Base-by-base conservation (phyloP, 1,284 basidiomycete genomes). In the Sparassis latifolia region DNA sequence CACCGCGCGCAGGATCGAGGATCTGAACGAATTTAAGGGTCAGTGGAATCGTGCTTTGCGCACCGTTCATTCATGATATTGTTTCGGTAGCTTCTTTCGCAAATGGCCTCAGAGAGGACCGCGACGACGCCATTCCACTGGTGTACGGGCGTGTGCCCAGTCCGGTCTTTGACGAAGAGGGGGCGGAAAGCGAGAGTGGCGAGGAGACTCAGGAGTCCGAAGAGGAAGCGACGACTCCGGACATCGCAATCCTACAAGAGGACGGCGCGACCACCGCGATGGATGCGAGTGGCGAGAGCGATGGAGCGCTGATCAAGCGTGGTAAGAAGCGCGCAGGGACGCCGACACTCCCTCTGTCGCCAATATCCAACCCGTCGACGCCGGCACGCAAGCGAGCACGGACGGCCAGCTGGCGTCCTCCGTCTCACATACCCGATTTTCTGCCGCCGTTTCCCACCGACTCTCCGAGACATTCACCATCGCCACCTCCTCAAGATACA, bases 11-110 rank as follows among this genome's bases (percentile, higher is more conserved):
- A 72, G 86, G 57, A 69, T 78, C 10, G 86, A 88, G 64, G 86
- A 89, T 62, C 67, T 89, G 59, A 70, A 73, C 47, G 86, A 88
- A 61, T 75, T 86, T 62, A 81, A 75, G 72, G 79, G 86, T 88
- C 66, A 69, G 75, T 78, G 49, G 54, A 32, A 49, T 46, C 41
- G 49, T 51, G 39, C 39, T 53, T 41, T 42, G 33, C 42, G 33
- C 50, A 48, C 42, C 43, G 52, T 57, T 52, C 54, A 45, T 61
- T 58, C 37, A 62, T 55, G 47, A 47, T 53, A 12, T 53, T 39
- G 42, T 63, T 61, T 63, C 42, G 43, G 39, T 55, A 87, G 85
- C 79, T 3, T 78, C 80, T 62, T 72, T 89, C 5, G 68, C 63
- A n/a, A 72, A 80, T 45, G 86, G 85, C 7, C 66, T 84, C 27